Base-by-base conservation (phyloP, 805 yeast genomes). In the Candida ovalis region DNA sequence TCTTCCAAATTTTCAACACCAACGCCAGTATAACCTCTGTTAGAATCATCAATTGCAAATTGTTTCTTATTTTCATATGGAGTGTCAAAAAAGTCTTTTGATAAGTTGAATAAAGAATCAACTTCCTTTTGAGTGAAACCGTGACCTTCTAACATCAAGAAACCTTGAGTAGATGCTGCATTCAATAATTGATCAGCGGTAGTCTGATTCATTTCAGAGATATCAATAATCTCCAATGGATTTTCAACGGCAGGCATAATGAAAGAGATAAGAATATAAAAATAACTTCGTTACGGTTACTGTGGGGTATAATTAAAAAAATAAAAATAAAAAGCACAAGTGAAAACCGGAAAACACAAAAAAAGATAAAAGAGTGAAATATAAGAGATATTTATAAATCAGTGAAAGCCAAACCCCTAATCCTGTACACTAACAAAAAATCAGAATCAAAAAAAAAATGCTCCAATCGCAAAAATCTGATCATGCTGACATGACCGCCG, bases 191-290 rank as follows among this genome's bases (percentile, higher is more conserved):
- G 67, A 7, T 70, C 71, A 0, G 82, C 85, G 0, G 84, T 74
- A 6, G 57, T 47, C 44, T 70, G 66, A 48, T 72, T 61, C 37
- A 55, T 43, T 7, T 62, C 53, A n/a, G 81, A 67, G 24, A 86
- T 74, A 56, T 86, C 89, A 27, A 86, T 75, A 6, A 80, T 71
- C 55, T 80, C 68, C 28, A 81, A 64, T 1, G 84, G 83, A 53
- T 77, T 79, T 37, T 63, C 63, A 13, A 51, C 52, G 18, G 38
- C 27, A n/a, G 53, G 42, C 37, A 28, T 44, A 17, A 7, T 18
- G 9, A 25, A 25, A 25, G 7, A 25, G 10, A 7, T 7, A 25
- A 25, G 28, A 10, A 25, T 33, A 33, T 33, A 33, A 33, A 33
- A 17, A 33, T 5, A 5, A 5, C 10, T 27, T 27, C 12, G 8